These are phyloP conservation scores for Myxozyma lipomycoides DNA, from an alignment of 805 yeast genomes.

Conservation along the genomic window DNA sequence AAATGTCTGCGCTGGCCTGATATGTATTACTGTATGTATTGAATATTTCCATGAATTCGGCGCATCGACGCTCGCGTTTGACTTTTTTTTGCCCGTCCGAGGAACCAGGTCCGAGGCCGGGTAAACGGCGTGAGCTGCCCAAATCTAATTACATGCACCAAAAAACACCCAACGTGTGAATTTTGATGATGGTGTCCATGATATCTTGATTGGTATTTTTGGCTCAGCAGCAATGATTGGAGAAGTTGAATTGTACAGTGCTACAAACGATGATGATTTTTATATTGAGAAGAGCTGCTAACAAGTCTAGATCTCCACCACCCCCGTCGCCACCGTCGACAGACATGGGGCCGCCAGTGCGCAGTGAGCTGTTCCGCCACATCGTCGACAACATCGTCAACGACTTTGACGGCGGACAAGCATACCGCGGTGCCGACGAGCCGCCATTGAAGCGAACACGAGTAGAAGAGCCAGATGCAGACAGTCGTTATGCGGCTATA, in stretches of 20 bases:
- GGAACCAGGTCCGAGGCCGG: too few species aligned
- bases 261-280: background rate
- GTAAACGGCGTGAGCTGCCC: too few species aligned
- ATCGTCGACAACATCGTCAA: slow-evolving; percentile 8
- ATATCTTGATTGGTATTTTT: too few species aligned
- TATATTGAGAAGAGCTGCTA: background rate
- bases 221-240: slow-evolving; percentile 10
- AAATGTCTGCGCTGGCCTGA: too few species aligned
- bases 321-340: slow-evolving; percentile 4
- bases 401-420: slow-evolving; percentile 3
- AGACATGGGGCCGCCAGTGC: background rate
- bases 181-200: too few species aligned
- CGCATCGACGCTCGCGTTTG: too few species aligned
- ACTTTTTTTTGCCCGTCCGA: too few species aligned
- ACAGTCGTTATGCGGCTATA: slow-evolving; percentile 16
- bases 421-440: background rate
- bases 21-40: too few species aligned
- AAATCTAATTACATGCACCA: too few species aligned
- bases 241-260: slow-evolving; percentile 16
- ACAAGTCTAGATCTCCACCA: background rate
- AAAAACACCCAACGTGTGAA: too few species aligned
- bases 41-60: too few species aligned
- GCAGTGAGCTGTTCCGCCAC: slow-evolving; percentile 2
- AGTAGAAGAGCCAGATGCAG: slow-evolving; percentile 9
- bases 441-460: slow-evolving; percentile 4